Evolutionary conservation across 192 early-diverging fungal genomes (phyloP), one percentile per base, ranked within the genome.

Genomic region (Kickxella alabastrina): DNA sequence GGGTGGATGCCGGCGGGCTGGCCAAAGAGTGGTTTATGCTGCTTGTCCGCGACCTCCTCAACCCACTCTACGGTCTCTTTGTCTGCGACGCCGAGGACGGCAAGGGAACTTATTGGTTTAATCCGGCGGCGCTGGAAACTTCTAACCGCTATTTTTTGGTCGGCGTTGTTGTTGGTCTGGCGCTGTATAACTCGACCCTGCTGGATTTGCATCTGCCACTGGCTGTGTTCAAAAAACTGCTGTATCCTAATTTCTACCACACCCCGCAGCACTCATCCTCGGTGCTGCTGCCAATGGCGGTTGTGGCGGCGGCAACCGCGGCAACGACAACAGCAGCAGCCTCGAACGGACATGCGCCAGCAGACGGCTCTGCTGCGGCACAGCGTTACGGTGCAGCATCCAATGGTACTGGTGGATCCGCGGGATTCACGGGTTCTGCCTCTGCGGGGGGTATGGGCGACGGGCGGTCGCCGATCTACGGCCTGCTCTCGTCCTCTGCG

Each of bases 1-100:
- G 93, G 4, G 82, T 98, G 5, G 94, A 97, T 72, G 92, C 88
- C n/a, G 95, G 95, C 31, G 95, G 95, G 0, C 68, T 98, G 18
- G 83, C 92, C 26, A 98, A 98, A 49, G 95, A 98, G 45, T 98
- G 95, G 95, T 95, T 98, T 54, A 76, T 95, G 48, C 79, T 98
- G 27, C 80, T 98, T 10, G 81, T 96, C 5, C 80, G 92, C 10
- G 86, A 95, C 27, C 74, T 98, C 21, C 92, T 98, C 80, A 93
- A 94, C 77, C 89, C 91, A 14, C 79, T 92, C 47, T 93, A 90
- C 65, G 94, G 93, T 39, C 85, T 91, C 86, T 88, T 89, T 54
- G 78, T 78, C 0, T 75, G 78, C 29, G 92, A 92, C 50, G 81
- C 82, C 35, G 80, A 85, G 10, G 79, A 57, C 3, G 37, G 10